A percentile compares a stretch with the other conserved stretches of the same genome.
Conservation (phyloP, 306 rosid species). For the Dryas alaskensis region DNA sequence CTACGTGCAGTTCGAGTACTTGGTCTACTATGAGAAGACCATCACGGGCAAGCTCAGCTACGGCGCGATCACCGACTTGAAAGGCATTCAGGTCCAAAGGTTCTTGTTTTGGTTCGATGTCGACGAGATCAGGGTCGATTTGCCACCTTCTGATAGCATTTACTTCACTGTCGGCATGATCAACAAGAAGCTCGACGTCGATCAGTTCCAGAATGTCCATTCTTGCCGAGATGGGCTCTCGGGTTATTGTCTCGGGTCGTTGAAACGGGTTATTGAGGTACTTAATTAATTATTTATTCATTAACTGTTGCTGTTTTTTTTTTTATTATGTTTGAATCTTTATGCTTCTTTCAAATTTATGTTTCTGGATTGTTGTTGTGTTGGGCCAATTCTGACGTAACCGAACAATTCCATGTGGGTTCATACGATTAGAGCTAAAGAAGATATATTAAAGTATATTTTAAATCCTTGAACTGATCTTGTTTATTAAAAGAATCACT, state of each 20-base stretch:
- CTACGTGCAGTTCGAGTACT: constrained; percentile 71
- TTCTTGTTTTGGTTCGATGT: constrained; percentile 74
- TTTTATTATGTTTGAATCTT: not conserved
- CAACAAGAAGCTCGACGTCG: constrained; percentile 73
- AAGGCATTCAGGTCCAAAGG: constrained; percentile 76
- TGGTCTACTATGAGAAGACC: constrained; percentile 61
- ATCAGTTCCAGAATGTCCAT: constrained; percentile 67
- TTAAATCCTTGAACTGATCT: not conserved
- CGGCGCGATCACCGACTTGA: constrained; percentile 66
- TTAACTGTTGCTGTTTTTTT: too few relatives aligned
- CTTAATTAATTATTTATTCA: constrained; percentile 3
- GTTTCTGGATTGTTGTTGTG: not conserved
- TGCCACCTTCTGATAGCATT: constrained; percentile 73
- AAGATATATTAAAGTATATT: not conserved
- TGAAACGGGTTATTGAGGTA: constrained; percentile 45
- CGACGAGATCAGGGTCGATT: constrained; percentile 89
- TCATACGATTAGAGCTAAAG: not conserved
- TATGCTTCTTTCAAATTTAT: not conserved
- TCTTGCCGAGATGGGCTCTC: constrained; percentile 49
- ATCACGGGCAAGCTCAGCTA: constrained; percentile 67
- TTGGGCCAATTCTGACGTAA: not conserved
- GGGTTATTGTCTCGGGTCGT: constrained; percentile 32
- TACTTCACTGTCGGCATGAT: constrained; percentile 82
- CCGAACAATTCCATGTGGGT: not conserved
- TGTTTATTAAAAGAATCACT: not conserved